Conservation (phyloP, 2,329 filamentous ascomycete species). For the Drechslerella coelobrocha region DNA sequence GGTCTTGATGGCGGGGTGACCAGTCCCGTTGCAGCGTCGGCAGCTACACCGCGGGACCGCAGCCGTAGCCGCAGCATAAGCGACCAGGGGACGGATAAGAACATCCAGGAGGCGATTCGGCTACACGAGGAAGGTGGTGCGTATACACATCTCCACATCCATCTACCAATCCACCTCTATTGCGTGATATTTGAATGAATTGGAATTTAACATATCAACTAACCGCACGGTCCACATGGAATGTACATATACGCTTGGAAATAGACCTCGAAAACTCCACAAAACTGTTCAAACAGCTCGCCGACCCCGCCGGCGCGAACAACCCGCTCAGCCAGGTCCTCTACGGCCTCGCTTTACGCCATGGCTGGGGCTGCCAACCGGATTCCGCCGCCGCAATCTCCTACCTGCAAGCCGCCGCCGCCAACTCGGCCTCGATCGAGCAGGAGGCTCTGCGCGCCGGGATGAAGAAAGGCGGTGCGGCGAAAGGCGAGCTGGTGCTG, state of each 20-base stretch:
- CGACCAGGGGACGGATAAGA: conserved; percentile 58
- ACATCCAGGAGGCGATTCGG: conserved; percentile 92
- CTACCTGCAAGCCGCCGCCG: conserved; percentile 86
- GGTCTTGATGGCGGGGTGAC: conserved; percentile 15
- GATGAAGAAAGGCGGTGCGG: conserved; percentile 88
- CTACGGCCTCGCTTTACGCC: conserved; percentile 88
- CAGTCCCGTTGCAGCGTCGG: not conserved
- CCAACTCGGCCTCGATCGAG: conserved; percentile 88
- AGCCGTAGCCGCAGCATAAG: conserved; percentile 51
- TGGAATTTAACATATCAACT: too few relatives aligned
- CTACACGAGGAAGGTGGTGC: conserved; percentile 80
- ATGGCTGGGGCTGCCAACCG: conserved; percentile 87
- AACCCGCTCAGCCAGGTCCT: conserved; percentile 95
- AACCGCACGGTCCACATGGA: too few relatives aligned
- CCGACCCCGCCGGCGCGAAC: conserved; percentile 82
- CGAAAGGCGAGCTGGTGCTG: conserved; percentile 93
- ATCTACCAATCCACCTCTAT: conserved; percentile 21
- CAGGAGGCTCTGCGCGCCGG: conserved; percentile 82
- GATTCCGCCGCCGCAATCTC: conserved; percentile 76
- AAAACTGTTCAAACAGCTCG: conserved; percentile 81
- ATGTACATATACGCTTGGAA: too few relatives aligned
- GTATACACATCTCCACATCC: conserved; percentile 36
- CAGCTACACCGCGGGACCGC: conserved; percentile 1
- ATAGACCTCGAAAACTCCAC: conserved; percentile 77
- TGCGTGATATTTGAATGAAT: conserved; percentile 1